Conservation (phyloP, 2,329 filamentous ascomycete genomes). For the Penicillium sp. region DNA sequence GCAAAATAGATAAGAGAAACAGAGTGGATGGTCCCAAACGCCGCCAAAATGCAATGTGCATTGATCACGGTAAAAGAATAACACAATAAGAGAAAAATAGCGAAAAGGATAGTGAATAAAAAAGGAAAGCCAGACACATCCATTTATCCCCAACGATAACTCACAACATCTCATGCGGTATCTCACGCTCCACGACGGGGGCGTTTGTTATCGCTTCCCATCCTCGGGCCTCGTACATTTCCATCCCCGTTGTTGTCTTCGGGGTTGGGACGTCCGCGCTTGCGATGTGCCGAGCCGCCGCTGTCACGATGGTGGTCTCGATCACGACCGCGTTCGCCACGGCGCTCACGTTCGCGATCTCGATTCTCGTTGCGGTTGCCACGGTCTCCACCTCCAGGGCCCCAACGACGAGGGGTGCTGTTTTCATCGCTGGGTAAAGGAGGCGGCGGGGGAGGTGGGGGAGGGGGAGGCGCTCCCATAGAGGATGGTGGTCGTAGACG, state of each 20-base stretch:
- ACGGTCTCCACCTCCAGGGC: constrained; percentile 35
- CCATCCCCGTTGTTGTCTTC: constrained; percentile 30
- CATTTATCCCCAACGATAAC: neutral
- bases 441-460: constrained; percentile 32
- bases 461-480: constrained; percentile 29
- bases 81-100: constrained; percentile 11
- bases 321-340: constrained; percentile 35
- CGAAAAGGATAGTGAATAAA: neutral
- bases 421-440: constrained; percentile 25
- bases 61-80: neutral
- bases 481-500: constrained; percentile 36
- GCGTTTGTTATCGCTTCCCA: constrained; percentile 43
- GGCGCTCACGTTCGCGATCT: constrained; percentile 36
- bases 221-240: constrained; percentile 36
- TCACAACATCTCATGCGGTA: neutral
- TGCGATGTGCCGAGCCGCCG: constrained; percentile 32
- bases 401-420: constrained; percentile 35
- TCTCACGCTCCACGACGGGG: constrained; percentile 39
- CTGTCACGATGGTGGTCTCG: constrained; percentile 33
- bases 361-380: constrained; percentile 28
- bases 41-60: constrained; percentile 23
- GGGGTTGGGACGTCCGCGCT: constrained; percentile 38
- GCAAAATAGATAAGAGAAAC: constrained; percentile 10
- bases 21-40: constrained; percentile 22
- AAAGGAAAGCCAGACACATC: constrained; percentile 7